phyloP scores from a whole-genome alignment of 2,329 filamentous ascomycete genomes.

The Aotearoamyces nothofagi region DNA sequence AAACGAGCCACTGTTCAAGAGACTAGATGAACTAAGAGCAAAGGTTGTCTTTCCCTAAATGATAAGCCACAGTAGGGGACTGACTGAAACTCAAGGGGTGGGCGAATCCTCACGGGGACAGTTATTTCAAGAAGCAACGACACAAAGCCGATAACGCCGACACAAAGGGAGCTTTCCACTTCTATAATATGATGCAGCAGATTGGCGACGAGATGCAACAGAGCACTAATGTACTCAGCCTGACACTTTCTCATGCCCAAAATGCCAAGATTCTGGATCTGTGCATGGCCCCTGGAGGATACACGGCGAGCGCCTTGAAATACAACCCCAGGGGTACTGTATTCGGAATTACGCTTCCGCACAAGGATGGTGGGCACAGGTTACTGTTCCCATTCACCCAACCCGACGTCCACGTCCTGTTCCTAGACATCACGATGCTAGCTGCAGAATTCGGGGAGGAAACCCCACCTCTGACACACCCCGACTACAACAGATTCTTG shows the following conservation, averaged over 20 bases:
- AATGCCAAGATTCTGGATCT: slow-evolving; percentile 13
- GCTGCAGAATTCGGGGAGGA: slow-evolving; percentile 7
- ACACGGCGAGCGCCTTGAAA: slow-evolving; percentile 9
- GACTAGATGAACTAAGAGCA: neutral
- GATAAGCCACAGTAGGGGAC: neutral
- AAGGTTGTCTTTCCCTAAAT: neutral
- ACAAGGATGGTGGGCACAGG: slow-evolving; percentile 10
- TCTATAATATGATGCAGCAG: slow-evolving; percentile 27
- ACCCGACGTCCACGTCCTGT: slow-evolving; percentile 4
- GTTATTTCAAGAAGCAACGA: slow-evolving; percentile 25
- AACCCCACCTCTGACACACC: slow-evolving; percentile 5
- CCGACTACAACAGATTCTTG: slow-evolving; percentile 4
- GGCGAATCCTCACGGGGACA: slow-evolving; percentile 26
- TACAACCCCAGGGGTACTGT: slow-evolving; percentile 8
- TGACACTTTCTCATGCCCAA: neutral
- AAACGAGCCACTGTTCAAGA: slow-evolving; percentile 1
- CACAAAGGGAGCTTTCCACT: slow-evolving; percentile 11
- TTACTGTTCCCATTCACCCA: slow-evolving; percentile 6
- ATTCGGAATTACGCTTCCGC: slow-evolving; percentile 10
- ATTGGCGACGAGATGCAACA: slow-evolving; percentile 27
- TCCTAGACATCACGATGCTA: slow-evolving; percentile 11
- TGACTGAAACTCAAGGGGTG: slow-evolving; percentile 23
- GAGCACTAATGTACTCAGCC: slow-evolving; percentile 5
- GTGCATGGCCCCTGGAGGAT: slow-evolving; percentile 14
- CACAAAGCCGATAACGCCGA: slow-evolving; percentile 20